Evolutionary conservation across 352 stramenopile species (phyloP).

Genomic region (Phytophthora europaea): DNA sequence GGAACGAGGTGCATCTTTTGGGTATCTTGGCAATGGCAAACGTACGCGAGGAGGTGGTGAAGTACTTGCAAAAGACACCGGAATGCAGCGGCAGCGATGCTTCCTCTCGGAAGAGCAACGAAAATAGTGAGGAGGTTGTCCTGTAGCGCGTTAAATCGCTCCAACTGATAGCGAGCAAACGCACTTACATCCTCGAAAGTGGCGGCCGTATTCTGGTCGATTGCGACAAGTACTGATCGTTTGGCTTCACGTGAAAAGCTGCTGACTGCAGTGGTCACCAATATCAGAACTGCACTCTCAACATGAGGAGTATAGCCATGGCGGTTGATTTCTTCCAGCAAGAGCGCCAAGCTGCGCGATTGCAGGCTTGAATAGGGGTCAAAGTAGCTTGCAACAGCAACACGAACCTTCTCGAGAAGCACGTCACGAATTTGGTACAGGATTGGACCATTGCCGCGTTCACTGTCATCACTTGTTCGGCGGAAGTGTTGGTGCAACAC

Average conservation of each 20-base stretch:
- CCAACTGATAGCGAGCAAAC: slow-evolving; percentile 54
- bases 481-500: slow-evolving; percentile 48
- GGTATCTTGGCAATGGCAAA: slow-evolving; percentile 50
- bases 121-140: slow-evolving; percentile 80
- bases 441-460: slow-evolving; percentile 38
- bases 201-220: slow-evolving; percentile 32
- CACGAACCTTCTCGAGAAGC: slow-evolving; percentile 49
- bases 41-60: slow-evolving; percentile 69
- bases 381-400: slow-evolving; percentile 55
- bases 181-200: slow-evolving; percentile 9
- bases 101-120: slow-evolving; percentile 52
- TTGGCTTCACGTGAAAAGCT: slow-evolving; percentile 53
- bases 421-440: slow-evolving; percentile 65
- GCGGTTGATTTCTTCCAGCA: slow-evolving; percentile 65
- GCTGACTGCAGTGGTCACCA: slow-evolving; percentile 41
- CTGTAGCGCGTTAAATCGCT: slow-evolving; percentile 64
- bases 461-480: not conserved
- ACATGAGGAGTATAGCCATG: slow-evolving; percentile 39
- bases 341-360: slow-evolving; percentile 52
- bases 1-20: slow-evolving; percentile 48
- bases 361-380: slow-evolving; percentile 71
- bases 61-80: slow-evolving; percentile 69
- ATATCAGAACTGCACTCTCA: slow-evolving; percentile 33
- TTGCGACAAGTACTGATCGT: slow-evolving; percentile 48
- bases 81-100: slow-evolving; percentile 46